A percentile compares a stretch with the other conserved stretches of the same genome.
phyloP scores from a whole-genome alignment of 2,329 filamentous ascomycete genomes.

The Teratosphaeriaceae sp. region DNA sequence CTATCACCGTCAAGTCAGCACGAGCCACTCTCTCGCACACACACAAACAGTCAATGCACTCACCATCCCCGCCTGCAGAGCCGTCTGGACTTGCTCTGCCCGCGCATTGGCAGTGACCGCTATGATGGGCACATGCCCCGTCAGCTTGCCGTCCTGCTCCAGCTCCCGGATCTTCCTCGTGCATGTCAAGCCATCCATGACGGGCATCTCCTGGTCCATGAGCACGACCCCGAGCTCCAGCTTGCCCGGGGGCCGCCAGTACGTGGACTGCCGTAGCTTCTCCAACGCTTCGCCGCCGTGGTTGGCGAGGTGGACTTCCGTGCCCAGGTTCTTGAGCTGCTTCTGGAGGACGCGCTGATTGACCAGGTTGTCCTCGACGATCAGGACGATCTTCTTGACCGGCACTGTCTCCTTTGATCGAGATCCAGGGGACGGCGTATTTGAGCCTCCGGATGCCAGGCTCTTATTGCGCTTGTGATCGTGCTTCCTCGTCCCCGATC shows the following conservation, averaged over 20 bases:
- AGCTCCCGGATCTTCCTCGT: constrained; percentile 61
- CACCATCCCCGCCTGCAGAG: constrained; percentile 64
- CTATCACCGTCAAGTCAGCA: constrained; percentile 23
- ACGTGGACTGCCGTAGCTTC: constrained; percentile 35
- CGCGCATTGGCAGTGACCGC: constrained; percentile 73
- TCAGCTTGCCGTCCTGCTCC: constrained; percentile 55
- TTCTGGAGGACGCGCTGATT: constrained; percentile 44
- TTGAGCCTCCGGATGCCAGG: background rate
- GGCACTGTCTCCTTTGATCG: background rate
- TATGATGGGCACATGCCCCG: constrained; percentile 64
- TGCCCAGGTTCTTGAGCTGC: constrained; percentile 43
- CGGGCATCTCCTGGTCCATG: constrained; percentile 78
- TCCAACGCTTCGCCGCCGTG: constrained; percentile 45
- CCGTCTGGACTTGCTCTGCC: constrained; percentile 64
- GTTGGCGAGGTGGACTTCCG: constrained; percentile 41
- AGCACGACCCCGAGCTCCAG: constrained; percentile 47
- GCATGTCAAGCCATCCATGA: constrained; percentile 74
- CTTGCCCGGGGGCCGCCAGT: constrained; percentile 23
- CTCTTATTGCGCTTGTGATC: background rate
- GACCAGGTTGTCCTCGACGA: constrained; percentile 42
- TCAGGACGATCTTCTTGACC: constrained; percentile 24
- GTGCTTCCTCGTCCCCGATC: constrained; percentile 3
- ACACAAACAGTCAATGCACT: constrained; percentile 11
- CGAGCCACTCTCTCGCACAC: background rate
- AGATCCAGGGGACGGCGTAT: background rate